Conservation (phyloP, 805 yeast species). For the Metschnikowia bowlesiae region DNA sequence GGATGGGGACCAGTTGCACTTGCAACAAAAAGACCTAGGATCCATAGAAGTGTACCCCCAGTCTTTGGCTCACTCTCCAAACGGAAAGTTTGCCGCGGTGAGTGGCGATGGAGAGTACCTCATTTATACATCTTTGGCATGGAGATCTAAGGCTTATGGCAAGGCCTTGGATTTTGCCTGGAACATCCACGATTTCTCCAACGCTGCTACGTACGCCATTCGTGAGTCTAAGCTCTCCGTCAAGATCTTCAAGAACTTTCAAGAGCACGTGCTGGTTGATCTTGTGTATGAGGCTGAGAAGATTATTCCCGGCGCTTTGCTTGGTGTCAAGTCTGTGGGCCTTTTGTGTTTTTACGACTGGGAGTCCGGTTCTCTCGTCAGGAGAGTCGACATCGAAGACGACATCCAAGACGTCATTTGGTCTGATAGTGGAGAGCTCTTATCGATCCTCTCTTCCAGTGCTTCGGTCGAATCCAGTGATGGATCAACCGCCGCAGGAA, state of each 20-base stretch:
- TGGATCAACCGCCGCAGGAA: constrained; percentile 21
- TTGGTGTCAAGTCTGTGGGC: constrained; percentile 80
- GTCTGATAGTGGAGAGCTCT: constrained; percentile 91
- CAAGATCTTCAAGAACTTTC: constrained; percentile 77
- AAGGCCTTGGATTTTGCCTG: constrained; percentile 87
- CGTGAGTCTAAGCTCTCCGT: constrained; percentile 65
- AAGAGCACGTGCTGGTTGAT: constrained; percentile 64
- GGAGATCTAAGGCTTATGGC: constrained; percentile 96
- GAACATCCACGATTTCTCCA: constrained; percentile 78
- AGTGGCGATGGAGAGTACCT: constrained; percentile 98
- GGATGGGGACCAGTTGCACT: constrained; percentile 76
- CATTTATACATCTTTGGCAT: constrained; percentile 92
- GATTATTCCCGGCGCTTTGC: constrained; percentile 82
- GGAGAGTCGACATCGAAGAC: constrained; percentile 76
- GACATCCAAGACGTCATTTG: constrained; percentile 80
- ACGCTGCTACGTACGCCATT: constrained; percentile 66
- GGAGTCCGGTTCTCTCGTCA: constrained; percentile 80
- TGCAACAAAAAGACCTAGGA: constrained; percentile 90
- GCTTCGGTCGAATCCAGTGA: constrained; percentile 22
- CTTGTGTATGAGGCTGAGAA: constrained; percentile 71
- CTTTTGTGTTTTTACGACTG: constrained; percentile 89
- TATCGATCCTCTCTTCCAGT: constrained; percentile 53
- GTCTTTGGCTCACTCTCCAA: constrained; percentile 85
- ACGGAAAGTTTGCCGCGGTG: constrained; percentile 94
- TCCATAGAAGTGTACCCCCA: constrained; percentile 90